A percentile compares a stretch with the other conserved stretches of the same genome.
Conservation (phyloP, 176 grass and related monocot species). For the Rhynchospora tenuis region DNA sequence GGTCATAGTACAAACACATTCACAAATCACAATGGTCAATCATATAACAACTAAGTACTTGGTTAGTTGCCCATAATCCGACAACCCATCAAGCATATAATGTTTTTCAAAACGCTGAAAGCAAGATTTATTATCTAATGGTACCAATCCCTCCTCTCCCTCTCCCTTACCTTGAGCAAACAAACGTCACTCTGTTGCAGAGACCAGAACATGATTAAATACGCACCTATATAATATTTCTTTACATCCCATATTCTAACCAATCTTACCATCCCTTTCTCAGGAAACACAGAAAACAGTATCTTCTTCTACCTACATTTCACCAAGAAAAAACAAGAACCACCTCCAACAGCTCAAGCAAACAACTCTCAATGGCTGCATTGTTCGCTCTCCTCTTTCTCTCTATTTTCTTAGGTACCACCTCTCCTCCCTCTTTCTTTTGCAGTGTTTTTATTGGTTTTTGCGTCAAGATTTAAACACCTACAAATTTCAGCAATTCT, state of each 20-base stretch:
- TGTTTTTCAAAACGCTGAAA: no score
- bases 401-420: slow-evolving; percentile 25
- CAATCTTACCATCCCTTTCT: background rate
- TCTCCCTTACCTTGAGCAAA: background rate
- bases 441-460: background rate
- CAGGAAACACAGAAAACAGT: background rate
- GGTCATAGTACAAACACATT: no score
- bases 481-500: background rate
- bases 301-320: background rate
- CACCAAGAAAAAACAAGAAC: slow-evolving; percentile 19
- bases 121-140: no score
- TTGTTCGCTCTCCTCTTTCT: background rate
- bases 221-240: background rate
- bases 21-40: no score
- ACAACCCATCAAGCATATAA: no score
- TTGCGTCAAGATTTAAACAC: background rate
- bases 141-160: no score
- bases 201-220: background rate
- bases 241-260: background rate
- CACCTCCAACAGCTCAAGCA: background rate
- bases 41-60: no score
- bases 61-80: no score
- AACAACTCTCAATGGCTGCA: background rate
- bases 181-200: background rate
- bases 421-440: slow-evolving; percentile 12